Base-by-base conservation (phyloP, 2,329 filamentous ascomycete genomes). In the Xylariaceae sp. region DNA sequence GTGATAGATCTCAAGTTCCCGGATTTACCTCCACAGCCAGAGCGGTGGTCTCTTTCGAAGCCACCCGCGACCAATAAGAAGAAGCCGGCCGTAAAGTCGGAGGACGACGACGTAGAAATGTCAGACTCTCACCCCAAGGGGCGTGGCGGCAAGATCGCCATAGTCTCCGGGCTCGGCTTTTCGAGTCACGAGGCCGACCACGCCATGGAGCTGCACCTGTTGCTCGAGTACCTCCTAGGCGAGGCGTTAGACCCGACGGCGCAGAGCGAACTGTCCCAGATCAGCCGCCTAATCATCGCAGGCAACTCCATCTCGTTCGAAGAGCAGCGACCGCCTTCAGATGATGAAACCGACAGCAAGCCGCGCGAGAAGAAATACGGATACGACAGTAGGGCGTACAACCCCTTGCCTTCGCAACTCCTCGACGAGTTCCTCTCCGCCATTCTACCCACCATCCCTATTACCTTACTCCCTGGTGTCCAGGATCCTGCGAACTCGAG, bases 1-100 rank as follows among this genome's bases (percentile, higher is more conserved):
- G 87, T 96, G 5, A 80, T 97, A 41, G 92, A 96, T 71, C 78
- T 96, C 62, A 89, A 91, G 67, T 85, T 95, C 43, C 89, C 94
- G 5, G 91, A 96, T 68, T 74, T 99, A 3, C 81, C 92, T 12
- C 83, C 85, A 0, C 94, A 99, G 66, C 87, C 89, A 9, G 79
- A 82, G 48, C 84, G 92, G 32, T 96, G 91, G 90, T 79, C 86
- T 50, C 75, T 86, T 31, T 80, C 85, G 6, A 79, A 85, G 60
- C 71, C 65, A 49, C 68, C 63, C 2, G 45, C 55, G 4, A 50
- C 62, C 27, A 63, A 62, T 5, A 54, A 53, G 59, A 62, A 62
- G 34, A 60, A 63, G 35, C 71, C 71, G 29, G 68, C 64, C 51
- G 65, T 65, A 35, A 65, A 70, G 32, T 68, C 70, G 6, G 71